These are phyloP conservation scores for Candida sojae DNA, from an alignment of 1,139 yeast genomes.

Conservation along the genomic window DNA sequence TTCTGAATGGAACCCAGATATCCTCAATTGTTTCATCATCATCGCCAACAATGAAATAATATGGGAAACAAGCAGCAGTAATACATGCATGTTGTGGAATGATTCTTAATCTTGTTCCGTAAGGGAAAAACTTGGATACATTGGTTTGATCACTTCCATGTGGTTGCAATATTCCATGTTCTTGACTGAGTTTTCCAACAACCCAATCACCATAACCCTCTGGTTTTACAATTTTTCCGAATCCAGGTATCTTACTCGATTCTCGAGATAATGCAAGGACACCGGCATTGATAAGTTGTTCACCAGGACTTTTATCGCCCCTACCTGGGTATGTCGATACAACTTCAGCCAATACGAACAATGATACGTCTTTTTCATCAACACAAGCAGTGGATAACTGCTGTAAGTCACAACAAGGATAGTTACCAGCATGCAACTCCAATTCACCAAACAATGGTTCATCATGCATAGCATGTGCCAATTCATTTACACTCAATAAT, in stretches of 20 bases:
- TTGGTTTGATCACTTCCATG: slow-evolving; percentile 17
- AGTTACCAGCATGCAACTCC: slow-evolving; percentile 82
- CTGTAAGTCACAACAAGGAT: slow-evolving; percentile 71
- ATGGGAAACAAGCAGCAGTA: slow-evolving; percentile 64
- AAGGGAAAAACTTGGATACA: slow-evolving; percentile 39
- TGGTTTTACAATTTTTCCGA: slow-evolving; percentile 43
- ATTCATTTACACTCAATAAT: slow-evolving; percentile 21
- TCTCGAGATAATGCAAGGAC: slow-evolving; percentile 72
- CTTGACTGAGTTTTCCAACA: slow-evolving; percentile 62
- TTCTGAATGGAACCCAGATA: slow-evolving; percentile 72
- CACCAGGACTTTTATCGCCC: slow-evolving; percentile 52
- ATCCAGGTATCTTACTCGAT: slow-evolving; percentile 52
- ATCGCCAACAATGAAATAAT: slow-evolving; percentile 56
- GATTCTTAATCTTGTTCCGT: slow-evolving; percentile 57
- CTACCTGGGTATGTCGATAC: slow-evolving; percentile 59
- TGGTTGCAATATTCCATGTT: slow-evolving; percentile 60
- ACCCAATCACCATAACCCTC: slow-evolving; percentile 49
- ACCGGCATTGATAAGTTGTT: slow-evolving; percentile 71
- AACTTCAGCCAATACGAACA: slow-evolving; percentile 63
- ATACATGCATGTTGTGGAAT: slow-evolving; percentile 79
- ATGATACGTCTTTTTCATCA: slow-evolving; percentile 48
- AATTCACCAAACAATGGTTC: slow-evolving; percentile 45
- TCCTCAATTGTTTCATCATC: slow-evolving; percentile 52
- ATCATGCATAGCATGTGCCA: slow-evolving; percentile 19
- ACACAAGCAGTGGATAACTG: slow-evolving; percentile 71